Conservation (phyloP, 1,284 basidiomycete species). For the Tremellales sp. region DNA sequence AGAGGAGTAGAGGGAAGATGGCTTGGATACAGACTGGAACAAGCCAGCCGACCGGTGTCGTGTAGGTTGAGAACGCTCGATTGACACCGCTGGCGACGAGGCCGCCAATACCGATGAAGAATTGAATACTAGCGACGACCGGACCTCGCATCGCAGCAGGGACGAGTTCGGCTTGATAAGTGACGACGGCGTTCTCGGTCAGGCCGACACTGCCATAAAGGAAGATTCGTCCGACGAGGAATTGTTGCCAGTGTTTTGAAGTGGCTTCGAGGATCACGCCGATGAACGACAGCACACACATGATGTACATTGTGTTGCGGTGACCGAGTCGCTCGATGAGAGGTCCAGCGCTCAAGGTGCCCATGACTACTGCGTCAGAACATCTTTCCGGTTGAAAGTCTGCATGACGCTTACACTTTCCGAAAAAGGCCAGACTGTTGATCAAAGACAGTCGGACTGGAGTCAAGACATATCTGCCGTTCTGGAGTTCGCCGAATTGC, state of each 20-base stretch:
- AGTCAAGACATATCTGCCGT: not conserved
- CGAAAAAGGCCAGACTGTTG: conserved; percentile 7
- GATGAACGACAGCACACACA: conserved; percentile 3
- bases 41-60: conserved; percentile 4
- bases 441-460: not conserved
- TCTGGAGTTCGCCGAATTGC: not conserved
- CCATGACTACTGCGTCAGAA: not conserved
- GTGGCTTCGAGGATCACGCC: conserved; percentile 3
- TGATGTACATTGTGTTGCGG: conserved; percentile 4
- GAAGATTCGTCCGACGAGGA: conserved; percentile 14
- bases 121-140: conserved; percentile 4
- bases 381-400: no score
- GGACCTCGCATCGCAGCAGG: conserved; percentile 6
- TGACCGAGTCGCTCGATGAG: conserved; percentile 9
- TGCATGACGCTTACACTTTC: conserved; percentile 5
- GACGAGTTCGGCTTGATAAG: conserved; percentile 14
- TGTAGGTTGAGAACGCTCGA: conserved; percentile 7
- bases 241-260: conserved; percentile 3
- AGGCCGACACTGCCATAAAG: conserved; percentile 12
- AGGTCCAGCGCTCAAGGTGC: conserved; percentile 1
- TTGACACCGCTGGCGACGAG: conserved; percentile 11
- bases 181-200: conserved; percentile 10
- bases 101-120: conserved; percentile 6
- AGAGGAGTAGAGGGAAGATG: conserved; percentile 12
- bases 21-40: conserved; percentile 3